Base-by-base conservation (phyloP, 2,329 filamentous ascomycete species). In the Aureobasidium sp. region DNA sequence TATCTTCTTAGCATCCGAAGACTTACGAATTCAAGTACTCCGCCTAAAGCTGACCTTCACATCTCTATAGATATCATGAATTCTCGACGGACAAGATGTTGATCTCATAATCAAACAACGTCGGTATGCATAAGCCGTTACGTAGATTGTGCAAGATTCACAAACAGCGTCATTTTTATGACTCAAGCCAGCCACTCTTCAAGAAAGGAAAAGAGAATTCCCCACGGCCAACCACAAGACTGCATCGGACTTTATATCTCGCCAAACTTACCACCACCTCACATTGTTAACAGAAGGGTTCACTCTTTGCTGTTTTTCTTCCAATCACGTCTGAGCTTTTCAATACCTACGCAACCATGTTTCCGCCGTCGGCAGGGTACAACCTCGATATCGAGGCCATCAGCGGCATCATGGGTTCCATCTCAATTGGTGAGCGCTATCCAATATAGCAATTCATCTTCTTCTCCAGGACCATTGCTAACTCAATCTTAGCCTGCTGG, bases 401-500 rank as follows among this genome's bases (percentile, higher is more conserved):
- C 69, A 95, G 90, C 68, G 93, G 93, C 60, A 97, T 97, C 69
- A 91, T 88, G 76, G 93, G 92, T 39, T 96, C 92, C 9, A 92
- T 99, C 68, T 96, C 91, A 49, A 97, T 99, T 72, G 64, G 64
- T 65, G 24, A 12, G 62, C 50, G 12, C 11, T 52, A 14, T 17
- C 35, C 6, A 39, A 15, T 17, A 29, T 8, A 22, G n/a, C 54
- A 29, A 42, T 42, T 42, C 6, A 5, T 15, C 27, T 19, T 40
- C 14, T 17, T 37, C 4, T 29, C 17, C n/a, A 3, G 31, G 12
- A 42, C 5, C 1, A 2, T 45, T n/a, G 17, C 44, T 42, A 14
- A 60, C 11, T 9, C 27, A 19, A n/a, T 45, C 9, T 29, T 31
- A 65, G 92, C 92, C 56, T 97, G 92, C 73, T 97, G 94, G 94